Base-by-base conservation (phyloP, 345 rosid species). In the Aquilaria sinensis region DNA sequence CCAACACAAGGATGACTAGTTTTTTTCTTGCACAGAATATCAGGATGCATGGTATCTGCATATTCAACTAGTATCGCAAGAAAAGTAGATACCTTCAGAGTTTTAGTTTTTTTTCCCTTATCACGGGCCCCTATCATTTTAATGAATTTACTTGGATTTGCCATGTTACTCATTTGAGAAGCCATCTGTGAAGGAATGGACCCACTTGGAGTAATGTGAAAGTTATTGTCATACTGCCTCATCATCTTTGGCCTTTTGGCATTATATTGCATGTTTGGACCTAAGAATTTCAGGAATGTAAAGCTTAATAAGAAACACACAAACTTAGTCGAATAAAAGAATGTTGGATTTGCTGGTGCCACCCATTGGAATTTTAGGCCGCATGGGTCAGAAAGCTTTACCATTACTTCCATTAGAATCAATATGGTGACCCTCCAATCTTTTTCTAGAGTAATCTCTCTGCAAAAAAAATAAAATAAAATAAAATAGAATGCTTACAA, bases 111-210 rank as follows among this genome's bases (percentile, higher is more conserved):
- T 76, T 85, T 87, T 69, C 82, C 82, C 73, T 81, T 78, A 48
- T 89, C 98, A 66, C 85, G 84, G 59, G 87, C 88, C 70, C 77
- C 85, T 73, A 84, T 75, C 70, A 83, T 64, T 80, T 84, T 91
- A 72, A 89, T 81, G 37, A 78, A 69, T 75, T 84, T 91, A 67
- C 81, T 81, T 55, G 92, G 86, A 85, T 81, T 83, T 68, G 98
- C 81, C 93, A 95, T 85, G 76, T 85, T 87, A 78, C 97, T 89
- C 89, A 89, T 87, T 72, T 94, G 97, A 62, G 99, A 91, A 67
- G 89, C 90, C 7, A 75, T 88, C 11, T 94, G 94, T 70, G 96
- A 90, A 71, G 94, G 92, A 60, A 85, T 54, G 12, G 90, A 82
- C 49, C 94, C 96, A 60, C 78, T 32, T 58, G 83, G 80, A 70